A percentile compares a stretch with the other conserved stretches of the same genome.
Conservation (phyloP, 2,329 filamentous ascomycete species). For the Penicillium sp. region DNA sequence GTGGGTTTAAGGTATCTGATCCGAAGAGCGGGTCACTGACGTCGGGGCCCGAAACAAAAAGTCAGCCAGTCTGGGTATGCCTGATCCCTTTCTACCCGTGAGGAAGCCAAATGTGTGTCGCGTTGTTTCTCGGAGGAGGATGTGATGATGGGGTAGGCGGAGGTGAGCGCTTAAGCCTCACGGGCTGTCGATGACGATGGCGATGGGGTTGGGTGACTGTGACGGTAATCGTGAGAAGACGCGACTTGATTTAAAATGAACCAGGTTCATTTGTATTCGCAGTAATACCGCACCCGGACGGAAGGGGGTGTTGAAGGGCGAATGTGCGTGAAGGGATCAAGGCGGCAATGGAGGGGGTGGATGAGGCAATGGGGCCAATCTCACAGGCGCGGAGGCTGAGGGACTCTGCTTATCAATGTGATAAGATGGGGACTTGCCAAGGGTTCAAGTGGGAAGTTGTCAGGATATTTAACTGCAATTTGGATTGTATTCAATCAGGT, state of each 20-base stretch:
- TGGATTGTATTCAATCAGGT: too few relatives aligned
- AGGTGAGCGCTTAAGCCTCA: not conserved
- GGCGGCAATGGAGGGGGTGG: slow-evolving; percentile 23
- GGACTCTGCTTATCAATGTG: slow-evolving; percentile 24
- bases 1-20: not conserved
- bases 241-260: not conserved
- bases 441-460: too few relatives aligned
- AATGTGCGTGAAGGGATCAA: slow-evolving; percentile 19
- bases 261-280: not conserved
- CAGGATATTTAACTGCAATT: too few relatives aligned
- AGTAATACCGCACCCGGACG: slow-evolving; percentile 3
- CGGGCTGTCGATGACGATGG: not conserved
- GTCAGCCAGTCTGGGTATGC: not conserved
- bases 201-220: too few relatives aligned
- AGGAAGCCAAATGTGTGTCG: not conserved
- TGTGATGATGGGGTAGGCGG: not conserved
- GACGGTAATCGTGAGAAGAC: too few relatives aligned
- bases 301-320: slow-evolving; percentile 11
- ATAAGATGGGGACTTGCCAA: slow-evolving; percentile 29
- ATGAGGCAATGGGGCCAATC: slow-evolving; percentile 20
- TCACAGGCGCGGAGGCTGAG: slow-evolving; percentile 29
- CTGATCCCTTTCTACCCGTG: not conserved
- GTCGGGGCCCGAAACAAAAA: not conserved
- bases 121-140: not conserved
- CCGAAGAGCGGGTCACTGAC: not conserved